phyloP scores from a whole-genome alignment of 2,329 filamentous ascomycete species.

The Lasiodiplodia theobromae region DNA sequence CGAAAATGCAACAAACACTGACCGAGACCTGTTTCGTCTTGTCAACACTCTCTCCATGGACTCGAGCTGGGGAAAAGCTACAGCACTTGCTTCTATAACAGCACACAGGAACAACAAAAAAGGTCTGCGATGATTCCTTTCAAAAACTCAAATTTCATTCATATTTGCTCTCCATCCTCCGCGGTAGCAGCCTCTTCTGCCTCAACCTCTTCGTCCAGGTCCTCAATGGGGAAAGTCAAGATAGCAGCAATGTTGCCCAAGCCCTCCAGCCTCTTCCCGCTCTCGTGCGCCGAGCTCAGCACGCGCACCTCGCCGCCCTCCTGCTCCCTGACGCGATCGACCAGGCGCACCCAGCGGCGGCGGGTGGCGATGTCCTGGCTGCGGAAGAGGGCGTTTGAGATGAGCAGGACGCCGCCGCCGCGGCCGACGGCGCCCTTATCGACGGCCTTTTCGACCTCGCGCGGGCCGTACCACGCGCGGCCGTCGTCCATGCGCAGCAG shows the following conservation, averaged over 20 bases:
- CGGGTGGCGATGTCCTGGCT: constrained; percentile 79
- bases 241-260: constrained; percentile 89
- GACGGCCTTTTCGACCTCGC: constrained; percentile 82
- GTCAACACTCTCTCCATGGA: background rate
- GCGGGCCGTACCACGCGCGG: constrained; percentile 87
- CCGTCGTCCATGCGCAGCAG: constrained; percentile 84
- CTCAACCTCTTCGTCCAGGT: constrained; percentile 75
- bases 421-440: constrained; percentile 86
- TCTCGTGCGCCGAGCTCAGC: constrained; percentile 94
- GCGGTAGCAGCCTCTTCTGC: constrained; percentile 32
- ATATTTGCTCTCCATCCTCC: constrained; percentile 2
- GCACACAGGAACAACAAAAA: background rate
- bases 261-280: constrained; percentile 82
- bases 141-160: background rate
- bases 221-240: constrained; percentile 84
- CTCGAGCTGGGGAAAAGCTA: background rate
- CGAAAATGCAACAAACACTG: too few relatives aligned
- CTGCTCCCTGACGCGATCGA: constrained; percentile 81
- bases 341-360: constrained; percentile 81
- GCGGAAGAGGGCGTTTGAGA: constrained; percentile 88
- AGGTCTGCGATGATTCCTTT: background rate
- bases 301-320: constrained; percentile 87
- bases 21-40: background rate
- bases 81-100: background rate
- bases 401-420: constrained; percentile 82